These are phyloP conservation scores for Jackrogersella minutella DNA, from an alignment of 495 filamentous ascomycete species.

Conservation along the genomic window DNA sequence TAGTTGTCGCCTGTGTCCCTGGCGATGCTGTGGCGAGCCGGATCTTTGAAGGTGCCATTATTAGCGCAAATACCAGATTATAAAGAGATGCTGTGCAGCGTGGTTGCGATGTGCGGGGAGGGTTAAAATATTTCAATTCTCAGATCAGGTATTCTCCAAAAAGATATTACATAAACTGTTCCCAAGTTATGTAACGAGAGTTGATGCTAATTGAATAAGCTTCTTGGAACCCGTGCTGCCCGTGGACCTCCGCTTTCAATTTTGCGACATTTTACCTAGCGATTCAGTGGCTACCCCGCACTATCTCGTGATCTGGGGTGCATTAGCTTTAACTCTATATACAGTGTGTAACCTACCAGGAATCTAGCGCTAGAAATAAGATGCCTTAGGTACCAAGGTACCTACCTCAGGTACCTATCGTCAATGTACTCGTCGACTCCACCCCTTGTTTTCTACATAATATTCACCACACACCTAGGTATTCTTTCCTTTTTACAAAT, in stretches of 20 bases:
- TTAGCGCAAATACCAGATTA: not conserved
- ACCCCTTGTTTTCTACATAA: too few relatives aligned
- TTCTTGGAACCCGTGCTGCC: too few relatives aligned
- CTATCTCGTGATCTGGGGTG: conserved; percentile 34
- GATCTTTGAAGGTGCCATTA: conserved; percentile 49
- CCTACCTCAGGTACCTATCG: too few relatives aligned
- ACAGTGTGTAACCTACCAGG: too few relatives aligned
- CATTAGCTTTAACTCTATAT: conserved; percentile 11
- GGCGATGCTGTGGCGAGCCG: conserved; percentile 81
- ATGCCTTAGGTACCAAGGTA: too few relatives aligned
- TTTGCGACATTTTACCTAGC: not conserved
- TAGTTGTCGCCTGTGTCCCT: conserved; percentile 69
- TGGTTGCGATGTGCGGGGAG: not conserved
- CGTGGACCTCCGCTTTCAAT: too few relatives aligned
- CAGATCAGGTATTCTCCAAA: not conserved
- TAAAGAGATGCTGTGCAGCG: not conserved
- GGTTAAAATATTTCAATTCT: not conserved
- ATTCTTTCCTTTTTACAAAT: too few relatives aligned
- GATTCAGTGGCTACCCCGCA: conserved; percentile 20
- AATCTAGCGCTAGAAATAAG: too few relatives aligned
- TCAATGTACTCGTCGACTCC: too few relatives aligned
- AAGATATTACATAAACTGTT: not conserved
- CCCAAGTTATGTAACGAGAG: not conserved
- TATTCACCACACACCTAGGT: too few relatives aligned
- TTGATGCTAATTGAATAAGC: not conserved